Evolutionary conservation across 352 stramenopile genomes (phyloP).

Genomic region (Phytophthora meadii): DNA sequence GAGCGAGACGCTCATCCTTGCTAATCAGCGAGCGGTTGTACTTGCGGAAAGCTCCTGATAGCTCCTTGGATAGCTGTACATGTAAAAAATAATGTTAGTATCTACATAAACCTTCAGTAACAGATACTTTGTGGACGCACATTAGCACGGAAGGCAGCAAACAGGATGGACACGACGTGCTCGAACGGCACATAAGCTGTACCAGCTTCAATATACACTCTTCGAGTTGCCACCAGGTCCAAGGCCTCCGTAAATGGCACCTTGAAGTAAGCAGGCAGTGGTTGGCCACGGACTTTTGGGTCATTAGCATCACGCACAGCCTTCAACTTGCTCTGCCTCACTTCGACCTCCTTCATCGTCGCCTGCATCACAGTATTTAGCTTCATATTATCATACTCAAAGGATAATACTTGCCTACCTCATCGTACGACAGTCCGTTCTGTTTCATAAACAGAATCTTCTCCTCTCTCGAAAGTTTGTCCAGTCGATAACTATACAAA

Average conservation of each 20-base stretch:
- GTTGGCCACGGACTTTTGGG: slow-evolving; percentile 53
- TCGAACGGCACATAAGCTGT: slow-evolving; percentile 96
- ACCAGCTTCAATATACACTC: slow-evolving; percentile 95
- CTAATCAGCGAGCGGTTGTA: slow-evolving; percentile 91
- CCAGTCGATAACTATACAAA: slow-evolving; percentile 66
- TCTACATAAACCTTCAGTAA: too few relatives aligned
- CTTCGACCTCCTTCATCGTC: slow-evolving; percentile 71
- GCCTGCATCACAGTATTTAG: slow-evolving; percentile 35
- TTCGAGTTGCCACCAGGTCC: slow-evolving; percentile 89
- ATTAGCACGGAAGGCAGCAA: slow-evolving; percentile 91
- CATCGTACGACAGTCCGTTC: slow-evolving; percentile 82
- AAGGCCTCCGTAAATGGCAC: slow-evolving; percentile 98
- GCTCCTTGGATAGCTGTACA: slow-evolving; percentile 87
- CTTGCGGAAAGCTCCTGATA: slow-evolving; percentile 89
- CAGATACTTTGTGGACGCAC: slow-evolving; percentile 36
- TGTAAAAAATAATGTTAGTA: neutral
- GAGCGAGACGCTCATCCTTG: slow-evolving; percentile 93
- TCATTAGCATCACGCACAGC: slow-evolving; percentile 70
- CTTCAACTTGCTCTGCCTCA: slow-evolving; percentile 67
- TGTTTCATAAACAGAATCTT: slow-evolving; percentile 90
- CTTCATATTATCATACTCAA: neutral
- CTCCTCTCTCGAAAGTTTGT: slow-evolving; percentile 91
- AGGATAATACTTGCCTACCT: slow-evolving; percentile 31
- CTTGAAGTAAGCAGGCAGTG: slow-evolving; percentile 92
- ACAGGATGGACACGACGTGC: slow-evolving; percentile 95